Conservation (phyloP, 129 eudicot species). For the Escallonia herrerae region DNA sequence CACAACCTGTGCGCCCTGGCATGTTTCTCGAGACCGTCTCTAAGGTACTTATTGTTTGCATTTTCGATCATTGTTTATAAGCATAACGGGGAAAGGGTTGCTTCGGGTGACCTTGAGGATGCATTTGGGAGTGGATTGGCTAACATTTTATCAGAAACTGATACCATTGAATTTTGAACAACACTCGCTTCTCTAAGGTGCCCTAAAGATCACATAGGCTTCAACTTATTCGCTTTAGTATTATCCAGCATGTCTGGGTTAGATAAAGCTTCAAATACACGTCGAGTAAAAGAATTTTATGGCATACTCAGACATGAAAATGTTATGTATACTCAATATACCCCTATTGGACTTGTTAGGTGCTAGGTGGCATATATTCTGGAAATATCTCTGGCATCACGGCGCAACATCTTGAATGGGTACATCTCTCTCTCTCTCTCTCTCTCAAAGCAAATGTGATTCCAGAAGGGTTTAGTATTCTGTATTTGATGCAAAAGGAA, state of each 20-base stretch:
- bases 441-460: background rate
- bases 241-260: no score
- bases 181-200: no score
- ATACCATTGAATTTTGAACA: no score
- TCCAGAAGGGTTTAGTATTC: no score
- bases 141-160: background rate
- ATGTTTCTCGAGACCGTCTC: constrained; percentile 97
- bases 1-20: constrained; percentile 95
- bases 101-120: background rate
- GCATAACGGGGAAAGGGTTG: background rate
- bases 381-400: constrained; percentile 89
- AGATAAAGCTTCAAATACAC: background rate
- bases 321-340: background rate
- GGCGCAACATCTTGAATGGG: constrained; percentile 99
- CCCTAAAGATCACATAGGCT: background rate
- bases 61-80: constrained; percentile 5
- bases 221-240: background rate
- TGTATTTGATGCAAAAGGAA: no score
- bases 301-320: background rate
- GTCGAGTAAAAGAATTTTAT: background rate
- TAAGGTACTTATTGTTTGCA: constrained; percentile 49
- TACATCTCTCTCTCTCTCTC: constrained; percentile 15
- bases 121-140: background rate
- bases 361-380: constrained; percentile 77
- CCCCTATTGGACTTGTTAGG: constrained; percentile 39